Evolutionary conservation across 1,139 yeast species (phyloP).

Genomic region (Hyphopichia buzzinii): DNA sequence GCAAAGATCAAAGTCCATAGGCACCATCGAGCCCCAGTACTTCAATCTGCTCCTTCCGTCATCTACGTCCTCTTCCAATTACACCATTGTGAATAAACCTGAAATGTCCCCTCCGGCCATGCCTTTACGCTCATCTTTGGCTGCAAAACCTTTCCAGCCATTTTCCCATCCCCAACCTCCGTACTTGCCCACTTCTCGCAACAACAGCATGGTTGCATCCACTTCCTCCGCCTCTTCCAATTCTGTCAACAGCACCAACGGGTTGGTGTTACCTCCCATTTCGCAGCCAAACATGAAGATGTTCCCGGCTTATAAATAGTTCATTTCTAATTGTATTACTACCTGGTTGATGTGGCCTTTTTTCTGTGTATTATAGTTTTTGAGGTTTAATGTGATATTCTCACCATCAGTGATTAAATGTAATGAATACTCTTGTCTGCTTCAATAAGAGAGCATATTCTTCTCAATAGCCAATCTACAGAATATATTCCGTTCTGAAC

Average conservation of each 20-base stretch:
- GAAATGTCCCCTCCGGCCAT: neutral
- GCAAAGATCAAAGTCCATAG: neutral
- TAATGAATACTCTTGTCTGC: too few species aligned
- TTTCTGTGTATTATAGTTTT: too few species aligned
- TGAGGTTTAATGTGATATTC: too few species aligned
- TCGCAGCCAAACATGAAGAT: slow-evolving; percentile 1
- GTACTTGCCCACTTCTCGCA: neutral
- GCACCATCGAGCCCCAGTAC: neutral
- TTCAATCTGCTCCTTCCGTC: neutral
- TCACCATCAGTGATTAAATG: too few species aligned
- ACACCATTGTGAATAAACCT: neutral
- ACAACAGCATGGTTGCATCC: neutral
- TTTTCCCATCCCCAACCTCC: neutral
- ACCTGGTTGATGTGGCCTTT: too few species aligned
- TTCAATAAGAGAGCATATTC: too few species aligned
- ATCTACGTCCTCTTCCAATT: neutral
- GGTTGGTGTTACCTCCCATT: slow-evolving; percentile 2
- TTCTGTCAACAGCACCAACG: neutral
- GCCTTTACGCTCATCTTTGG: slow-evolving; percentile 1
- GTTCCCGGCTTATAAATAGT: slow-evolving; percentile 2
- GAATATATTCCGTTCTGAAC: too few species aligned
- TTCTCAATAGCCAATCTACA: too few species aligned
- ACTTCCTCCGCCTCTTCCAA: neutral
- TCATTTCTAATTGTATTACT: too few species aligned
- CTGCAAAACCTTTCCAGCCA: neutral